Conservation (phyloP, 2,329 filamentous ascomycete genomes). For the Aspergillus ibericus region DNA sequence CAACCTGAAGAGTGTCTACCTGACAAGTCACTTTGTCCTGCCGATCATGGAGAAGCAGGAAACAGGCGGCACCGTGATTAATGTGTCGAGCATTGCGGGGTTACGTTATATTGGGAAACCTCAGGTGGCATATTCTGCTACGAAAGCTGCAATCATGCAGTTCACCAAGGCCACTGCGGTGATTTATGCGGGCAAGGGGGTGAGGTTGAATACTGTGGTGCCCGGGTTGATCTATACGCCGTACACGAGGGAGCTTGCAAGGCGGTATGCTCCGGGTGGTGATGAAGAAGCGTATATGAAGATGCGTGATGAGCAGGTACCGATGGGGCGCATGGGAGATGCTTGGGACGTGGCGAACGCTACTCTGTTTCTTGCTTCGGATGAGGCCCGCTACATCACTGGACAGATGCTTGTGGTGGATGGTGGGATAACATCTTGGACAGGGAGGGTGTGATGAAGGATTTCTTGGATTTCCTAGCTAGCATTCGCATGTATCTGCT, state of each 20-base stretch:
- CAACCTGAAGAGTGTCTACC: slow-evolving; percentile 58
- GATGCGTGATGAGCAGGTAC: slow-evolving; percentile 25
- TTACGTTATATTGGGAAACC: slow-evolving; percentile 54
- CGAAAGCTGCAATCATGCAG: slow-evolving; percentile 54
- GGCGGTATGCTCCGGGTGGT: slow-evolving; percentile 45
- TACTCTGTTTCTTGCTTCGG: slow-evolving; percentile 31
- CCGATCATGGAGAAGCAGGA: slow-evolving; percentile 27
- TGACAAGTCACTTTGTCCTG: slow-evolving; percentile 48
- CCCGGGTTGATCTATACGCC: slow-evolving; percentile 60
- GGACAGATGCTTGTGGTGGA: slow-evolving; percentile 39
- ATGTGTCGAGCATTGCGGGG: slow-evolving; percentile 54
- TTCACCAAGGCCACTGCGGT: slow-evolving; percentile 54
- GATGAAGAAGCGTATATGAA: slow-evolving; percentile 45
- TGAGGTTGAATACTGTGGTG: slow-evolving; percentile 55
- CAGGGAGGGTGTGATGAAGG: slow-evolving; percentile 4
- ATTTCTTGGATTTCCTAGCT: background rate
- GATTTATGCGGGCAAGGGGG: slow-evolving; percentile 38
- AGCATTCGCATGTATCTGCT: too few relatives aligned
- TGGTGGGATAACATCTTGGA: slow-evolving; percentile 35
- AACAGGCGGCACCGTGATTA: slow-evolving; percentile 46
- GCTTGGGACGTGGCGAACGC: slow-evolving; percentile 37
- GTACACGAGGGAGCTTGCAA: slow-evolving; percentile 48
- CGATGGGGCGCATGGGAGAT: slow-evolving; percentile 35
- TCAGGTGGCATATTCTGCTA: slow-evolving; percentile 56
- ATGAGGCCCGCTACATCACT: slow-evolving; percentile 35